Evolutionary conservation across 202 grass and related monocot genomes (phyloP).

Genomic region (Carex arenaria): DNA sequence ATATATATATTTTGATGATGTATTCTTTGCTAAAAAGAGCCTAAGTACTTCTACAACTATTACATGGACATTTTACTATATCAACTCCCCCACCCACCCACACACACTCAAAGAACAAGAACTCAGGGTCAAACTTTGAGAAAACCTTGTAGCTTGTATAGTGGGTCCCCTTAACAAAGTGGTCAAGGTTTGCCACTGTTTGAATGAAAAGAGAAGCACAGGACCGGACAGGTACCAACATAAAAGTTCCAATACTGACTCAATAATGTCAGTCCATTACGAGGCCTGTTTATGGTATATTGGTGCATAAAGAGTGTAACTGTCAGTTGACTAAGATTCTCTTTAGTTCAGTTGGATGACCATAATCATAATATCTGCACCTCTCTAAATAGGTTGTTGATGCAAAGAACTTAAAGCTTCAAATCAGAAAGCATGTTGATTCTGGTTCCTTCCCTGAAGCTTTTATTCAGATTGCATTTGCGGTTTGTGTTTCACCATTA

Average conservation of each 20-base stretch:
- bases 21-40: neutral
- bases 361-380: neutral
- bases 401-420: slow-evolving; percentile 81
- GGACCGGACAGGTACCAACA: neutral
- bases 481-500: slow-evolving; percentile 30
- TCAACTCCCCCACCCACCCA: neutral
- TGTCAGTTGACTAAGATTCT: neutral
- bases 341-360: neutral
- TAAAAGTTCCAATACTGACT: neutral
- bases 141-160: neutral
- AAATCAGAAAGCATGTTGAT: slow-evolving; percentile 65
- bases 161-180: neutral
- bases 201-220: neutral
- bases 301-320: neutral
- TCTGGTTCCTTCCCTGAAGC: slow-evolving; percentile 85
- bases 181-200: neutral
- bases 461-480: slow-evolving; percentile 98
- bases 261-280: neutral
- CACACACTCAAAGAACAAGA: neutral
- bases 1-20: neutral
- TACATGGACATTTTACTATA: neutral
- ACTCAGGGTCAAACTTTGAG: neutral
- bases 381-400: slow-evolving; percentile 64
- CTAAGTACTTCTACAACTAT: neutral
- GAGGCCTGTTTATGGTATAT: slow-evolving; percentile 1